Percentiles rank a stretch among this genome's conserved stretches.
Conservation (phyloP, 345 rosid species). For the Syzygium oleosum region DNA sequence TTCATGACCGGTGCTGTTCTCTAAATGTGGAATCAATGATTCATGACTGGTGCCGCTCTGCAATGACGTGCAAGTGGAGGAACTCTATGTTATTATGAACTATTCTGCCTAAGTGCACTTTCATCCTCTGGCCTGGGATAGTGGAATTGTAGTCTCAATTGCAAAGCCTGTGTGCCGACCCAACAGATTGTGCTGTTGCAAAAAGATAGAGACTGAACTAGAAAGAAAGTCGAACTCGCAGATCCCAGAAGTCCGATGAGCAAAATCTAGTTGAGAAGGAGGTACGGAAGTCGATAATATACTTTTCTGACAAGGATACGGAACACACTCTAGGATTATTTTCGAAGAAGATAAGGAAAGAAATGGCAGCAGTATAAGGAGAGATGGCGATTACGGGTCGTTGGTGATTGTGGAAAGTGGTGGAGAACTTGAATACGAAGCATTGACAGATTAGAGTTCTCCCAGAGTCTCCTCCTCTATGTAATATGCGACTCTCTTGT, state of each 20-base stretch:
- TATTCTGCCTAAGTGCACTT: neutral
- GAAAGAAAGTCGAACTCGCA: neutral
- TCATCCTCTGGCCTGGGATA: neutral
- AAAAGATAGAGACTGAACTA: neutral
- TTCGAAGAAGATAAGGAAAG: neutral
- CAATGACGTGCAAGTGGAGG: neutral
- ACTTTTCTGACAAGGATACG: neutral
- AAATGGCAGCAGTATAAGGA: neutral
- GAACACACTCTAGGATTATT: neutral
- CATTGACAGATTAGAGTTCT: neutral
- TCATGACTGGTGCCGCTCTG: neutral
- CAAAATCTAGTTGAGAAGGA: neutral
- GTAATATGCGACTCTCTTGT: neutral
- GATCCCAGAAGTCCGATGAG: neutral
- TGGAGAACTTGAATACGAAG: neutral
- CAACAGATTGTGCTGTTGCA: neutral
- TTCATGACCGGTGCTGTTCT: conserved; percentile 40
- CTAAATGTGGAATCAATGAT: conserved; percentile 5
- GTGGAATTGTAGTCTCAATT: neutral
- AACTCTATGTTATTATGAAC: neutral
- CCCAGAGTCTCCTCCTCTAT: neutral
- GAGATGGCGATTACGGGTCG: neutral
- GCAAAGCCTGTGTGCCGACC: neutral
- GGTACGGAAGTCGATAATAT: neutral
- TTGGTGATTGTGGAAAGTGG: neutral